Base-by-base conservation (phyloP, 2,329 filamentous ascomycete species). In the Ophiocordyceps camponoti-rufipedis region DNA sequence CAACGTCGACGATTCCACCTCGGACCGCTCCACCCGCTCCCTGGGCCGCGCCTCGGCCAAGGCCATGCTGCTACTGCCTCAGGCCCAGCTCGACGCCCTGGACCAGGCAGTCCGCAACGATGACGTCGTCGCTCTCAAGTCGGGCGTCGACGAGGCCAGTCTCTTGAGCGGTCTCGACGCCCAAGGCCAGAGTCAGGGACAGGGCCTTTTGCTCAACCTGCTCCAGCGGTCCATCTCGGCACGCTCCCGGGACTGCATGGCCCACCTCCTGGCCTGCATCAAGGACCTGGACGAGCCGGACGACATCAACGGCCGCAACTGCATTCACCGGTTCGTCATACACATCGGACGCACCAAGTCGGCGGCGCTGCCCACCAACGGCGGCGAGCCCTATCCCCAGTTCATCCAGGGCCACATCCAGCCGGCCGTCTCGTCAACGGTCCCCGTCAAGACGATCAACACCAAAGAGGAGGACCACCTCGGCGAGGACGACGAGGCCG, bases 281-380 rank as follows among this genome's bases (percentile, higher is more conserved):
- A 72, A 78, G 41, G 79, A 75, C 1, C 70, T 96, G 2, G 80
- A 94, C 44, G 88, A 94, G 56, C 75, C 83, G 2, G 85, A 94
- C 53, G 91, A 96, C 56, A 86, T 98, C 57, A 94, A 96, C 62
- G 80, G 82, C 54, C 81, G 91, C 12, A 98, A 95, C 58, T 91
- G 86, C 58, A 77, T 98, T 43, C 91, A 98, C 59, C 80, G 91
- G 9, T 70, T 96, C 2, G 82, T 98, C 40, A 93, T 96, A 48
- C 81, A 88, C 18, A 93, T 95, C 53, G 88, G 89, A 16, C 79
- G 89, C 43, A 78, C 81, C n/a, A 74, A 75, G 50, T 67, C 68
- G 1, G 57, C 62, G 5, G 23, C 23, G 23, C 23, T 23, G 0
- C 60, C 64, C 1, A 55, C 62, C 3, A 74, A 78, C 44, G 60